Evolutionary conservation across 352 stramenopile genomes (phyloP).

Genomic region (Peronospora farinosa): DNA sequence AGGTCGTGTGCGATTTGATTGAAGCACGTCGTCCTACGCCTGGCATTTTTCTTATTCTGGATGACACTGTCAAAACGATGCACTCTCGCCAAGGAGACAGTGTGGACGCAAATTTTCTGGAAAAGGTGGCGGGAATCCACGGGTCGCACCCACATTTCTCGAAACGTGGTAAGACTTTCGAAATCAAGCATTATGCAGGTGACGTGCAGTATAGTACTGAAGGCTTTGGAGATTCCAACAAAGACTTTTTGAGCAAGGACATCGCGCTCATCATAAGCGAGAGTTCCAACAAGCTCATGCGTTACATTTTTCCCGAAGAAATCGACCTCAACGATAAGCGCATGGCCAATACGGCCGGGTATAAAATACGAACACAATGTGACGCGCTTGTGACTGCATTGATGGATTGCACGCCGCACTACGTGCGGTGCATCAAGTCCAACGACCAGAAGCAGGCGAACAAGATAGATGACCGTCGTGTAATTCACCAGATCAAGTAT

Average conservation of each 20-base stretch:
- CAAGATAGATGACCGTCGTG: slow-evolving; percentile 79
- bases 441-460: slow-evolving; percentile 87
- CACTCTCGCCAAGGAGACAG: slow-evolving; percentile 75
- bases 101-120: slow-evolving; percentile 74
- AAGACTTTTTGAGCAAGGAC: slow-evolving; percentile 79
- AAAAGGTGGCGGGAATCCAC: slow-evolving; percentile 71
- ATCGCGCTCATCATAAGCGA: slow-evolving; percentile 76
- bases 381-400: slow-evolving; percentile 81
- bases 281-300: slow-evolving; percentile 80
- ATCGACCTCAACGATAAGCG: slow-evolving; percentile 79
- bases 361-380: slow-evolving; percentile 84
- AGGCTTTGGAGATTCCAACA: slow-evolving; percentile 76
- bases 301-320: slow-evolving; percentile 80
- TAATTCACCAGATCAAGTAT: slow-evolving; percentile 87
- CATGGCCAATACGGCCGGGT: slow-evolving; percentile 70
- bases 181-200: slow-evolving; percentile 83
- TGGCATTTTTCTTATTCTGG: slow-evolving; percentile 79
- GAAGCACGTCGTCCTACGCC: slow-evolving; percentile 65
- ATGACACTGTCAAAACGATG: slow-evolving; percentile 85
- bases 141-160: slow-evolving; percentile 66
- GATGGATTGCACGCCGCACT: slow-evolving; percentile 88
- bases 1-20: slow-evolving; percentile 85
- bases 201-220: slow-evolving; percentile 82
- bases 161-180: slow-evolving; percentile 80
- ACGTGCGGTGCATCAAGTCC: slow-evolving; percentile 89